These are phyloP conservation scores for Coemansia aciculifera DNA, from an alignment of 192 early-diverging fungal species.

Conservation along the genomic window DNA sequence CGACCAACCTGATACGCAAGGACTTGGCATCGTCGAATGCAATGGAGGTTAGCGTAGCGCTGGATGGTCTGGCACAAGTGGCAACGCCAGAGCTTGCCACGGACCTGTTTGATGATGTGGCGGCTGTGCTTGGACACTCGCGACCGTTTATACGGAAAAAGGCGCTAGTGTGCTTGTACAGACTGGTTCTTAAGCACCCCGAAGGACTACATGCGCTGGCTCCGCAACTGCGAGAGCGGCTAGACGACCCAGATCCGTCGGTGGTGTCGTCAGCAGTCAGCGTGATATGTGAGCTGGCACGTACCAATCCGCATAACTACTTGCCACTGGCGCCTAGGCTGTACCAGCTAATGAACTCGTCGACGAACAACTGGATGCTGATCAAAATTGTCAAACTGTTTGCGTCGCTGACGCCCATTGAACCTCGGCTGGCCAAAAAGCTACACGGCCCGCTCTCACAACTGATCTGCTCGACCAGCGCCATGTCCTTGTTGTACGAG, in stretches of 20 bases:
- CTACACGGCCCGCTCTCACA: conserved; percentile 79
- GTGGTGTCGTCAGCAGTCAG: conserved; percentile 92
- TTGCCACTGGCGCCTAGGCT: conserved; percentile 92
- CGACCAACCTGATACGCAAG: conserved; percentile 96
- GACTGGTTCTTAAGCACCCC: conserved; percentile 86
- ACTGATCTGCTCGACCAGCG: conserved; percentile 82
- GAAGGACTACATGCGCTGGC: conserved; percentile 82
- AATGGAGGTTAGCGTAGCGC: conserved; percentile 83
- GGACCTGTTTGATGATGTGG: conserved; percentile 82
- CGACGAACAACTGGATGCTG: conserved; percentile 98
- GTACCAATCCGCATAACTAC: conserved; percentile 90
- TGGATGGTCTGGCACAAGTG: conserved; percentile 90
- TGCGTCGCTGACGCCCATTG: conserved; percentile 84
- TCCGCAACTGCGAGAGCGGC: conserved; percentile 78
- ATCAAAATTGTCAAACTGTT: conserved; percentile 99
- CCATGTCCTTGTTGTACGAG: conserved; percentile 98
- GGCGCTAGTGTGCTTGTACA: conserved; percentile 84
- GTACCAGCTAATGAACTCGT: conserved; percentile 86
- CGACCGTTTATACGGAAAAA: conserved; percentile 91
- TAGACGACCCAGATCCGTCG: conserved; percentile 90
- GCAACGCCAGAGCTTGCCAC: conserved; percentile 88
- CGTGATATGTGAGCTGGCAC: conserved; percentile 95
- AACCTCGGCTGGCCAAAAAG: conserved; percentile 92
- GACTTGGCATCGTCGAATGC: conserved; percentile 83
- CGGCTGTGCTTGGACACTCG: conserved; percentile 89